A percentile compares a stretch with the other conserved stretches of the same genome.
Evolutionary conservation across 2,329 filamentous ascomycete species (phyloP).

Genomic region (Teratosphaeria epicoccoides): DNA sequence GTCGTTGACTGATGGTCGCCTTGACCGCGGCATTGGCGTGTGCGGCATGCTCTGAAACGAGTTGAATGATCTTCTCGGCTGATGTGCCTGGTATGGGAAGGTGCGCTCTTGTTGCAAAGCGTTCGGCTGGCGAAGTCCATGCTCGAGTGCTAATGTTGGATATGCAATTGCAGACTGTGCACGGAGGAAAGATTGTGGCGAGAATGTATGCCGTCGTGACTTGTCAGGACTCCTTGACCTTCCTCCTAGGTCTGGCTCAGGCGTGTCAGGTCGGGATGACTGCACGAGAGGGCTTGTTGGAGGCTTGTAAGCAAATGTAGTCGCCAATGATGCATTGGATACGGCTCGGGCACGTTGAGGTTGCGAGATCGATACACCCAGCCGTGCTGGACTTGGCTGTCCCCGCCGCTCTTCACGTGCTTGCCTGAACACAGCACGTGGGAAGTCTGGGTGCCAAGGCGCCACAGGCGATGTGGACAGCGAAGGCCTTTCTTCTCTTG

Average conservation of each 20-base stretch:
- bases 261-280: slow-evolving; percentile 23
- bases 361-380: slow-evolving; percentile 23
- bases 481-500: slow-evolving; percentile 13
- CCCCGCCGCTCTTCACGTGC: slow-evolving; percentile 8
- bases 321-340: slow-evolving; percentile 56
- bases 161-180: slow-evolving; percentile 34
- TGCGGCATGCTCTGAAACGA: slow-evolving; percentile 41
- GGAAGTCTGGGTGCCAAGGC: slow-evolving; percentile 45
- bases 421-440: slow-evolving; percentile 26
- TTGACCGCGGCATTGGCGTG: slow-evolving; percentile 39
- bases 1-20: slow-evolving; percentile 65
- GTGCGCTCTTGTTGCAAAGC: slow-evolving; percentile 48
- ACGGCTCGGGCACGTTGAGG: slow-evolving; percentile 35
- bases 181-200: slow-evolving; percentile 48
- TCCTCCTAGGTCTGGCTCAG: slow-evolving; percentile 24
- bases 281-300: slow-evolving; percentile 90
- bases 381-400: slow-evolving; percentile 4
- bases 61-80: slow-evolving; percentile 64
- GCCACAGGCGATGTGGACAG: slow-evolving; percentile 44
- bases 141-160: slow-evolving; percentile 17
- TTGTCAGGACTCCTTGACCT: slow-evolving; percentile 35
- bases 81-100: slow-evolving; percentile 64
- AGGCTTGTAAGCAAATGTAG: slow-evolving; percentile 72
- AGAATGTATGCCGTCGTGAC: slow-evolving; percentile 61
- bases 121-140: slow-evolving; percentile 23